These are phyloP conservation scores for Fagopyrum tataricum DNA, from an alignment of 148 eudicot species.

Conservation along the genomic window DNA sequence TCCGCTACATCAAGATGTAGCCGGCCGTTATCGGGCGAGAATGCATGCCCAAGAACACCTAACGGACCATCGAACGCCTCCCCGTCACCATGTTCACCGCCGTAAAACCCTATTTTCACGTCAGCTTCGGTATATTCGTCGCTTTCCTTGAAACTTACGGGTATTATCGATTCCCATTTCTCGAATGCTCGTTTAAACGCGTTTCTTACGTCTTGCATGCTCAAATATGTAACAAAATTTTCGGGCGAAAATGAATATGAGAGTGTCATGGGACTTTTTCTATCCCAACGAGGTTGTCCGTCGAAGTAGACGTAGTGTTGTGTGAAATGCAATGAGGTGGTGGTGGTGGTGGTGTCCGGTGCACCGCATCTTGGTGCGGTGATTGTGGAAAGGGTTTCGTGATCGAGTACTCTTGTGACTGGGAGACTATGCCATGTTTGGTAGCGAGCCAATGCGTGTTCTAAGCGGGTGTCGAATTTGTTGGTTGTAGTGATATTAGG, in stretches of 20 bases:
- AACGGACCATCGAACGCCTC: constrained; percentile 57
- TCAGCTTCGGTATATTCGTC: constrained; percentile 28
- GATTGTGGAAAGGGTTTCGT: constrained; percentile 37
- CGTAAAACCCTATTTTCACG: constrained; percentile 36
- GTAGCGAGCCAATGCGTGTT: constrained; percentile 41
- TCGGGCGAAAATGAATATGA: constrained; percentile 43
- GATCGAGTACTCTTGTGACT: constrained; percentile 54
- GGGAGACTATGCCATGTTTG: constrained; percentile 48
- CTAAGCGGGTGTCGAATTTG: constrained; percentile 38
- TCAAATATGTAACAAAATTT: constrained; percentile 24
- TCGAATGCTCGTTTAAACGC: constrained; percentile 42
- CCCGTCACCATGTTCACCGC: constrained; percentile 63
- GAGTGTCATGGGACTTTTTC: constrained; percentile 24
- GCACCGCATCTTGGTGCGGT: constrained; percentile 53
- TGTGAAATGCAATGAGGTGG: constrained; percentile 13
- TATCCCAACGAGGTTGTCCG: constrained; percentile 59
- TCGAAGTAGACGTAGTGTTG: constrained; percentile 36
- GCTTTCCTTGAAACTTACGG: constrained; percentile 34
- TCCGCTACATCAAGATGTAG: constrained; percentile 48
- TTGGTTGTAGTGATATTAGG: constrained; percentile 27
- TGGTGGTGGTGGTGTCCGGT: constrained; percentile 7
- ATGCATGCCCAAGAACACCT: constrained; percentile 49
- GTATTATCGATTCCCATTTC: constrained; percentile 49
- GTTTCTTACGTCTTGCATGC: constrained; percentile 22
- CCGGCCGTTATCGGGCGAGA: constrained; percentile 51